Evolutionary conservation across 2,329 filamentous ascomycete genomes (phyloP).

Genomic region (Exophiala bonariae): DNA sequence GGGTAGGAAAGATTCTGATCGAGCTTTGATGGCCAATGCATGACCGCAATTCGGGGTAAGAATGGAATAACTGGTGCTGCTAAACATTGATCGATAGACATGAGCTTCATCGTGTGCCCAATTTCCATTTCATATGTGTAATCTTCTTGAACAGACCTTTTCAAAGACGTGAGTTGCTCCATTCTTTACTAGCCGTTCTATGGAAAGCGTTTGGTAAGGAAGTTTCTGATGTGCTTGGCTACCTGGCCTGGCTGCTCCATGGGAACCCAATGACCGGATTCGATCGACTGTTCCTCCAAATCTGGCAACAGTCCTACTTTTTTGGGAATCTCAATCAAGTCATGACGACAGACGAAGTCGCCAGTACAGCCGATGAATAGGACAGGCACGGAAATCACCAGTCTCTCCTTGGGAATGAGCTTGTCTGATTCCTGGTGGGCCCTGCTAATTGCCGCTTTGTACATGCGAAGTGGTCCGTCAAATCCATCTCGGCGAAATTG

Average conservation of each 20-base stretch:
- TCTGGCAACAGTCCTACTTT: slow-evolving; percentile 16
- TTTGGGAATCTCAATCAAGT: slow-evolving; percentile 11
- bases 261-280: slow-evolving; percentile 17
- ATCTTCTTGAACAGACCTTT: too few species aligned
- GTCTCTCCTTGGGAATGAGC: slow-evolving; percentile 10
- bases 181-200: too few species aligned
- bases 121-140: too few species aligned
- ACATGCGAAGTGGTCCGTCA: slow-evolving; percentile 11
- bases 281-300: slow-evolving; percentile 12
- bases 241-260: slow-evolving; percentile 17
- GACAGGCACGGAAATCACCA: slow-evolving; percentile 12
- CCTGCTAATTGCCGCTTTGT: slow-evolving; percentile 10
- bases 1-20: slow-evolving; percentile 13
- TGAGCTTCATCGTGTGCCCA: too few species aligned
- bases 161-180: too few species aligned
- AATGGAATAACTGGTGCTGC: background rate
- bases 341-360: slow-evolving; percentile 9
- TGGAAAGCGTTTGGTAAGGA: slow-evolving; percentile 12
- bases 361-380: slow-evolving; percentile 18
- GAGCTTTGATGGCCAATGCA: too few species aligned
- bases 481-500: slow-evolving; percentile 30
- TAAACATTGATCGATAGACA: too few species aligned
- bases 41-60: too few species aligned
- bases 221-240: slow-evolving; percentile 13
- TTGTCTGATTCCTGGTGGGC: slow-evolving; percentile 12